phyloP scores from a whole-genome alignment of 1,284 basidiomycete species.

The Cryptococcus sp. region DNA sequence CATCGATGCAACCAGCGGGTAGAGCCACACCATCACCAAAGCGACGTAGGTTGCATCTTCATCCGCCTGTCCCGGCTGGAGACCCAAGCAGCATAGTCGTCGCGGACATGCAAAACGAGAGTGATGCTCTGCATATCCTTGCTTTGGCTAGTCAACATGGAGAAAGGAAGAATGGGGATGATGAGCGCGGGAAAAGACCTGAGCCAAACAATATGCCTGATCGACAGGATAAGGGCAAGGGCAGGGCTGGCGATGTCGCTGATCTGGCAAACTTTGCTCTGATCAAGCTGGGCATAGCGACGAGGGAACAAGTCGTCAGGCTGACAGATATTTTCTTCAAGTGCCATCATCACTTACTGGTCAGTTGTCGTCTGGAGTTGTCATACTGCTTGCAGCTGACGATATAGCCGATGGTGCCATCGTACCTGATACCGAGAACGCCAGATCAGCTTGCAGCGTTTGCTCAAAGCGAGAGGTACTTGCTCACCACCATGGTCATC shows the following conservation, averaged over 20 bases:
- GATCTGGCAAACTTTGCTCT: conserved; percentile 42
- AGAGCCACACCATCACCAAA: conserved; percentile 21
- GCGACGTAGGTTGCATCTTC: conserved; percentile 30
- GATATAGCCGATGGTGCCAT: conserved; percentile 47
- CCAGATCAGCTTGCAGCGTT: conserved; percentile 43
- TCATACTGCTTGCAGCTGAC: not conserved
- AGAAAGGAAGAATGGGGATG: conserved; percentile 7
- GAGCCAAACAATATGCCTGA: not conserved
- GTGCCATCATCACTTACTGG: conserved; percentile 49
- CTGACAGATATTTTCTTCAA: conserved; percentile 46
- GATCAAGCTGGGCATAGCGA: conserved; percentile 44
- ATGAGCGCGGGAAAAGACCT: conserved; percentile 5
- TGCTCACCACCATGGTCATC: conserved; percentile 48
- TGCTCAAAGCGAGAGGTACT: conserved; percentile 45
- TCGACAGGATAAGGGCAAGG: not conserved
- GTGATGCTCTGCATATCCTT: conserved; percentile 46
- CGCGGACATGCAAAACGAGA: conserved; percentile 48
- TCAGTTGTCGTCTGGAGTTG: conserved; percentile 17
- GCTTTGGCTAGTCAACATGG: conserved; percentile 39
- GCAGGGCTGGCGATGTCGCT: conserved; percentile 1
- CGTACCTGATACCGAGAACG: conserved; percentile 43
- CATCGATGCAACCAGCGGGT: not conserved
- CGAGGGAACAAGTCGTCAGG: conserved; percentile 31
- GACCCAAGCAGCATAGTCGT: conserved; percentile 44
- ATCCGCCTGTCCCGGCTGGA: conserved; percentile 30